phyloP scores from a whole-genome alignment of 2,329 filamentous ascomycete genomes.

The Hymenoscyphus fraxineus region DNA sequence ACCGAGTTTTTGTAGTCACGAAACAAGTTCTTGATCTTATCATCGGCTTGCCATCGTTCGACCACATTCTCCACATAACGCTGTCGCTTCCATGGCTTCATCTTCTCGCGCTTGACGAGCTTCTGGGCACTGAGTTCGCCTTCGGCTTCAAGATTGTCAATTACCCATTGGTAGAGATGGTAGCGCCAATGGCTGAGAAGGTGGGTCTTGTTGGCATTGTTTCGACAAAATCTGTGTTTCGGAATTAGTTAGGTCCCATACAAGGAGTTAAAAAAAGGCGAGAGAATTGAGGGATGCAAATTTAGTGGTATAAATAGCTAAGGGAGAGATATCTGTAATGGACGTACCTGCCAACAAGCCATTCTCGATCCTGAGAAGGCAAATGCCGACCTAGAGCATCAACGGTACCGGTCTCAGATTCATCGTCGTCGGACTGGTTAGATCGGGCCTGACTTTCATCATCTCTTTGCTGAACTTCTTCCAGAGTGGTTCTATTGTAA shows the following conservation, averaged over 20 bases:
- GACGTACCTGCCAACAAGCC: slow-evolving; percentile 48
- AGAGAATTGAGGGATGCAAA: background rate
- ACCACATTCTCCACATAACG: slow-evolving; percentile 62
- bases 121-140: slow-evolving; percentile 55
- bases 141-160: slow-evolving; percentile 55
- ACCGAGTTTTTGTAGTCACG: slow-evolving; percentile 61
- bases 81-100: slow-evolving; percentile 55
- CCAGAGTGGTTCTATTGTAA: slow-evolving; percentile 63
- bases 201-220: slow-evolving; percentile 67
- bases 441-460: slow-evolving; percentile 39
- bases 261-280: no score
- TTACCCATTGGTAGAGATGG: slow-evolving; percentile 68
- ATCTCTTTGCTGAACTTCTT: slow-evolving; percentile 53
- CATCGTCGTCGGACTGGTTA: slow-evolving; percentile 35
- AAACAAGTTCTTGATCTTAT: slow-evolving; percentile 60
- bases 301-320: no score
- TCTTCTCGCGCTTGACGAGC: slow-evolving; percentile 57
- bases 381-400: slow-evolving; percentile 47
- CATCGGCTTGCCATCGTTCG: slow-evolving; percentile 57
- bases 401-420: slow-evolving; percentile 24
- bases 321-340: background rate
- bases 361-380: slow-evolving; percentile 43
- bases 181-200: slow-evolving; percentile 72
- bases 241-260: background rate
- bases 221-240: slow-evolving; percentile 46